These are phyloP conservation scores for Metarhizium album DNA, from an alignment of 2,329 filamentous ascomycete genomes.

Conservation along the genomic window DNA sequence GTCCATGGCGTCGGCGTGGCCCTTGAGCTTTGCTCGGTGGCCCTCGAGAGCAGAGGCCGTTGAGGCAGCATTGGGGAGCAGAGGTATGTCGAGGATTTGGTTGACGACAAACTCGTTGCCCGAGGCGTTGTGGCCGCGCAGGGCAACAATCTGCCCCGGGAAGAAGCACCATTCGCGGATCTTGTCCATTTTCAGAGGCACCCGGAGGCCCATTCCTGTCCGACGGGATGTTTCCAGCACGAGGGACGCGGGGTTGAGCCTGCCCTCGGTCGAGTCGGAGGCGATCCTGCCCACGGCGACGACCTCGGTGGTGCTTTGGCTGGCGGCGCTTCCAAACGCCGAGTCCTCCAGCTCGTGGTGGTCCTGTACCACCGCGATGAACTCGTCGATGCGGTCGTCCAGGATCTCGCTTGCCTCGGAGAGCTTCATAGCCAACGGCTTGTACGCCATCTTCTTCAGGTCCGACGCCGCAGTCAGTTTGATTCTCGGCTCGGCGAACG, in stretches of 20 bases:
- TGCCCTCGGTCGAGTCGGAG: conserved; percentile 77
- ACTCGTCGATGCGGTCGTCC: conserved; percentile 91
- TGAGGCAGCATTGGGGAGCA: conserved; percentile 66
- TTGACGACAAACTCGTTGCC: conserved; percentile 73
- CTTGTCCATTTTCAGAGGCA: conserved; percentile 66
- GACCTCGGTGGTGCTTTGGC: conserved; percentile 74
- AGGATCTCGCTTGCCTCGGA: conserved; percentile 87
- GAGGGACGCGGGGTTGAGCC: conserved; percentile 72
- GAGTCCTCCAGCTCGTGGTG: conserved; percentile 67
- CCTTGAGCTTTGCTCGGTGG: conserved; percentile 58
- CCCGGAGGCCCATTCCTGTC: conserved; percentile 69
- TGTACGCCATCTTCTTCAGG: conserved; percentile 82
- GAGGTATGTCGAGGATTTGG: conserved; percentile 64
- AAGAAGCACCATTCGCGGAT: conserved; percentile 72
- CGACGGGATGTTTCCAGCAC: conserved; percentile 81
- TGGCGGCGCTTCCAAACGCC: conserved; percentile 78
- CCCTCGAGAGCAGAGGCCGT: conserved; percentile 51
- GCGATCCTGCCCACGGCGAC: conserved; percentile 87
- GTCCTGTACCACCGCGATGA: conserved; percentile 61
- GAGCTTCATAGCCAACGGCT: conserved; percentile 87
- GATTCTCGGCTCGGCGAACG: conserved; percentile 65
- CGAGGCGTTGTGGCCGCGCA: conserved; percentile 77
- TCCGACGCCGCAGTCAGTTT: conserved; percentile 81
- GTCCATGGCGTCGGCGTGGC: conserved; percentile 52
- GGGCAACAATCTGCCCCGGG: conserved; percentile 84